These are phyloP conservation scores for Glycine soja DNA, from an alignment of 306 rosid species.

Conservation along the genomic window DNA sequence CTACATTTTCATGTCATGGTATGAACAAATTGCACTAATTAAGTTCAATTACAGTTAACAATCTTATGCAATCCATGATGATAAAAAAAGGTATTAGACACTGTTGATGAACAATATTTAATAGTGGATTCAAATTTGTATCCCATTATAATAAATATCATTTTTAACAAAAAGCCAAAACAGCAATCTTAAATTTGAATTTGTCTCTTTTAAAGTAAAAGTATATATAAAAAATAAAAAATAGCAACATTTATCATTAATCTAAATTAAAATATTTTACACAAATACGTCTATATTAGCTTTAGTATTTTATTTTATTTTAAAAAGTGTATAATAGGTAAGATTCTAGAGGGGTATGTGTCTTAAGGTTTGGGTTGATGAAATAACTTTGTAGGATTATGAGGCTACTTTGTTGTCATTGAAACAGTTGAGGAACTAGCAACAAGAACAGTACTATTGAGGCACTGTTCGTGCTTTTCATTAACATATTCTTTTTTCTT, in stretches of 20 bases:
- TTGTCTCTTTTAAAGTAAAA: not conserved
- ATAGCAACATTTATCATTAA: not conserved
- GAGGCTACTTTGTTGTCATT: too few species aligned
- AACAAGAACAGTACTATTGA: too few species aligned
- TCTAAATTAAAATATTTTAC: not conserved
- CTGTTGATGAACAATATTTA: slow-evolving; percentile 22
- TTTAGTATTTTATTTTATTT: too few species aligned
- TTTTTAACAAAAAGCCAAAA: not conserved
- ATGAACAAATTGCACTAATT: slow-evolving; percentile 20
- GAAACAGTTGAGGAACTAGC: too few species aligned
- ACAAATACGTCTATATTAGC: too few species aligned
- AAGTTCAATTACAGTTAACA: slow-evolving; percentile 1
- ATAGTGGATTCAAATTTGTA: slow-evolving; percentile 48
- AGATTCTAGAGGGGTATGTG: too few species aligned
- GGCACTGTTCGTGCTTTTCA: too few species aligned
- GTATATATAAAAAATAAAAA: too few species aligned
- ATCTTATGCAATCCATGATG: slow-evolving; percentile 29
- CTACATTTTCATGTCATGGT: not conserved
- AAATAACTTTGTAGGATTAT: too few species aligned
- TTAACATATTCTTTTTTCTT: too few species aligned
- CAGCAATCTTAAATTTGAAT: not conserved
- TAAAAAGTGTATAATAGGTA: too few species aligned
- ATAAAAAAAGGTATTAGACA: not conserved
- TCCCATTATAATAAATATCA: slow-evolving; percentile 33
- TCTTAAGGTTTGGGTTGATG: too few species aligned